Evolutionary conservation across 129 eudicot species (phyloP).

Genomic region (Erigeron canadensis): DNA sequence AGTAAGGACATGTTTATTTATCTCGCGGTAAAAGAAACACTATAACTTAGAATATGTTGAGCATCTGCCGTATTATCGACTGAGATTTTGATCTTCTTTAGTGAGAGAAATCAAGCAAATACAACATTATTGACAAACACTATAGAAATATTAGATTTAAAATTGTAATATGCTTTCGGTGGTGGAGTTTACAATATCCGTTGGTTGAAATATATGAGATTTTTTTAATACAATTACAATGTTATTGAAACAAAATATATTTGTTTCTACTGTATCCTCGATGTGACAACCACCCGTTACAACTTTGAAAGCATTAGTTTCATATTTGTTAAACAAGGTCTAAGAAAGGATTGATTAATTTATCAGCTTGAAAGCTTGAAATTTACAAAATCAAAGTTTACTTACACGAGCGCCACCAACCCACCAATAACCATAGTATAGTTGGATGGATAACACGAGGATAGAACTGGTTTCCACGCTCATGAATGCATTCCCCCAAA

Average conservation of each 20-base stretch:
- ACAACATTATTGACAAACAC: no score
- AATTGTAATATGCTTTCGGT: no score
- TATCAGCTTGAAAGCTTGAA: not conserved
- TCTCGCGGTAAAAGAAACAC: no score
- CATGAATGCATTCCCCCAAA: constrained; percentile 83
- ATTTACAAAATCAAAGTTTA: not conserved
- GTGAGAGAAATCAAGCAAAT: no score
- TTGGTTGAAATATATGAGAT: no score
- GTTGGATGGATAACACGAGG: constrained; percentile 97
- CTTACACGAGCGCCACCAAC: constrained; percentile 67
- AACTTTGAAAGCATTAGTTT: not conserved
- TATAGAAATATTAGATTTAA: no score
- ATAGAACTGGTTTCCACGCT: constrained; percentile 84
- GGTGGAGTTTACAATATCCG: no score
- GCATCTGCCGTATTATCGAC: no score
- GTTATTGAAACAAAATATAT: not conserved
- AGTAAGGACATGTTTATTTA: no score
- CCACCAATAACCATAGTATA: constrained; percentile 95
- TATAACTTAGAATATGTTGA: no score
- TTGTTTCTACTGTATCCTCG: not conserved
- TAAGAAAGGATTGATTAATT: not conserved
- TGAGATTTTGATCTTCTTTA: no score
- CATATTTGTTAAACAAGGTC: not conserved
- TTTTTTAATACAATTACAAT: no score
- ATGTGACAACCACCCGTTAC: not conserved